Evolutionary conservation across 2,329 filamentous ascomycete species (phyloP).

Genomic region (Arthrobotrys megalospora): DNA sequence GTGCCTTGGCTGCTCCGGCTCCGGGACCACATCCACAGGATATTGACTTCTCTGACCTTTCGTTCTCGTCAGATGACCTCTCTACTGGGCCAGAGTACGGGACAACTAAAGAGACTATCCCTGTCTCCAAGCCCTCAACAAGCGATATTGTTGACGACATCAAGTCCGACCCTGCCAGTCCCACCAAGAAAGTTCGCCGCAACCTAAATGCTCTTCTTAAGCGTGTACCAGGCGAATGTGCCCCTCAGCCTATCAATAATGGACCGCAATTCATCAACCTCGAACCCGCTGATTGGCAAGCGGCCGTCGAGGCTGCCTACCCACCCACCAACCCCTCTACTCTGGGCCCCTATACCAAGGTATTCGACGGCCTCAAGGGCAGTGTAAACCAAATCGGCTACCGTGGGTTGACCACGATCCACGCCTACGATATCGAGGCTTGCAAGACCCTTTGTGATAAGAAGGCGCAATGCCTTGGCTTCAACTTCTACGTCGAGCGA

Average conservation of each 20-base stretch:
- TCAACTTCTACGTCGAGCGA: slow-evolving; percentile 64
- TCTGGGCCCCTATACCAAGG: slow-evolving; percentile 64
- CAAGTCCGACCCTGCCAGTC: slow-evolving; percentile 44
- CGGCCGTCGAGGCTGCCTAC: slow-evolving; percentile 26
- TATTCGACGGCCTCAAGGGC: slow-evolving; percentile 64
- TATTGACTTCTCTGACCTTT: slow-evolving; percentile 37
- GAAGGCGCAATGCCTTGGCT: slow-evolving; percentile 60
- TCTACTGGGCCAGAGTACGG: slow-evolving; percentile 44
- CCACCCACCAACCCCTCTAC: slow-evolving; percentile 55
- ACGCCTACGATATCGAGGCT: slow-evolving; percentile 60
- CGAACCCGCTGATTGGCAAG: slow-evolving; percentile 32
- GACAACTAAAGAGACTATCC: slow-evolving; percentile 45
- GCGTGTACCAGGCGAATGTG: slow-evolving; percentile 44
- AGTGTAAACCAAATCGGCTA: slow-evolving; percentile 63
- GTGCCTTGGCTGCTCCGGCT: slow-evolving; percentile 38
- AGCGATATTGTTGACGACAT: slow-evolving; percentile 33
- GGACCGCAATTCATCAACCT: slow-evolving; percentile 42
- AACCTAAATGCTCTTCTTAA: slow-evolving; percentile 4
- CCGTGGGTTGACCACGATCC: slow-evolving; percentile 63
- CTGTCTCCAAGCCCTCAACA: slow-evolving; percentile 25
- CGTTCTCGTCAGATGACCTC: slow-evolving; percentile 29
- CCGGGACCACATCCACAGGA: slow-evolving; percentile 34
- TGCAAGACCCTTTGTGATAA: slow-evolving; percentile 62
- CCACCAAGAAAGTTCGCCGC: slow-evolving; percentile 32
- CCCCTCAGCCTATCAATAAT: slow-evolving; percentile 33